Evolutionary conservation across 495 filamentous ascomycete species (phyloP).

Genomic region (Hypoxylon perforatum): DNA sequence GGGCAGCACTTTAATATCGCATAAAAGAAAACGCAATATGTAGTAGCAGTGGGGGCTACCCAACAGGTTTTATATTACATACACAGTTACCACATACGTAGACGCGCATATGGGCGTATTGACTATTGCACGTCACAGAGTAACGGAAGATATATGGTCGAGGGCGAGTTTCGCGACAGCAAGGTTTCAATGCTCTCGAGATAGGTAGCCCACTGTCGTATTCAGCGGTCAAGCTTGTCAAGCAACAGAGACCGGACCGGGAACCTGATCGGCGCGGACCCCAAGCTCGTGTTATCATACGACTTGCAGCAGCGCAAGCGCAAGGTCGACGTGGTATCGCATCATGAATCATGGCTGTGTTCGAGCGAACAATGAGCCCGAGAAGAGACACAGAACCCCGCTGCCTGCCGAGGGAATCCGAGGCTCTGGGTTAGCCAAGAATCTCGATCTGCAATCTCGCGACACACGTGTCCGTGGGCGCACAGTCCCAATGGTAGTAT

Average conservation of each 20-base stretch:
- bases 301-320: slow-evolving; percentile 13
- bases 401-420: slow-evolving; percentile 40
- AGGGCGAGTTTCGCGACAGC: slow-evolving; percentile 14
- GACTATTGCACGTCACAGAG: slow-evolving; percentile 19
- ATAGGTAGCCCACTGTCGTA: slow-evolving; percentile 41
- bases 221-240: slow-evolving; percentile 21
- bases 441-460: slow-evolving; percentile 43
- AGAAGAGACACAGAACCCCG: slow-evolving; percentile 32
- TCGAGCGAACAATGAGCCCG: slow-evolving; percentile 18
- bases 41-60: slow-evolving; percentile 33
- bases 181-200: slow-evolving; percentile 24
- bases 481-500: slow-evolving; percentile 41
- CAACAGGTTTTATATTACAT: slow-evolving; percentile 31
- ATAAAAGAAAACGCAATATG: slow-evolving; percentile 20
- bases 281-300: slow-evolving; percentile 34
- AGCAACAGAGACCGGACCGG: slow-evolving; percentile 25
- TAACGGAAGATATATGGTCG: slow-evolving; percentile 12
- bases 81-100: slow-evolving; percentile 19
- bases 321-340: slow-evolving; percentile 35
- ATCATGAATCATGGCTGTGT: slow-evolving; percentile 13
- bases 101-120: slow-evolving; percentile 27
- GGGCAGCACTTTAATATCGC: slow-evolving; percentile 42
- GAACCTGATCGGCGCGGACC: slow-evolving; percentile 40
- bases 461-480: slow-evolving; percentile 41
- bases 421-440: slow-evolving; percentile 41